phyloP scores from a whole-genome alignment of 768 basidiomycete genomes.

The Podaxis sp. region DNA sequence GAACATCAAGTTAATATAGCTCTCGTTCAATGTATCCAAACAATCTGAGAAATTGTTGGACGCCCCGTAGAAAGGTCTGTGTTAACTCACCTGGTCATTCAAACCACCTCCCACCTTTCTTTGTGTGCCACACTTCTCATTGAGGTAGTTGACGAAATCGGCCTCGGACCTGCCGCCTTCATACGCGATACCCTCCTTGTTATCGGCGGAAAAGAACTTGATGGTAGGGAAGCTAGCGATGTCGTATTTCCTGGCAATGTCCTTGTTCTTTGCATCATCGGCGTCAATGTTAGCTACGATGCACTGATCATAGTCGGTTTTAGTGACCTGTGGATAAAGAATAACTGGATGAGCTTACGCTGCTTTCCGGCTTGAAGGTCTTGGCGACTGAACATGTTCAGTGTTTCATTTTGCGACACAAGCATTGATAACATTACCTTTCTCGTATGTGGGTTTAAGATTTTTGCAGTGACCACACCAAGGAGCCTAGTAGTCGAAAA shows the following conservation, averaged over 20 bases:
- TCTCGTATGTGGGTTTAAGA: conserved; percentile 83
- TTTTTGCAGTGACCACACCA: conserved; percentile 97
- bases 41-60: no score
- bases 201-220: conserved; percentile 85
- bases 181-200: conserved; percentile 62
- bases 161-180: conserved; percentile 65
- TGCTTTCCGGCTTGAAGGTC: conserved; percentile 71
- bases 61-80: neutral
- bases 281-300: conserved; percentile 89
- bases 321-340: neutral
- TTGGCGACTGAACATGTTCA: conserved; percentile 51
- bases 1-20: conserved; percentile 9
- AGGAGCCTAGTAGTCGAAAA: conserved; percentile 39
- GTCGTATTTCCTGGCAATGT: conserved; percentile 64
- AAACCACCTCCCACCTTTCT: conserved; percentile 82
- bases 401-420: neutral
- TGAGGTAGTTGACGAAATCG: conserved; percentile 76
- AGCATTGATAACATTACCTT: conserved; percentile 36
- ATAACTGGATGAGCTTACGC: conserved; percentile 41
- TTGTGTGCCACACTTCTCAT: conserved; percentile 82
- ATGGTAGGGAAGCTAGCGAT: conserved; percentile 87
- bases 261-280: conserved; percentile 76
- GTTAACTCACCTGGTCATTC: conserved; percentile 50
- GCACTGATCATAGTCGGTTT: conserved; percentile 45
- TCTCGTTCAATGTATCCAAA: neutral